Evolutionary conservation across 2,329 filamentous ascomycete genomes (phyloP), one percentile per base, ranked within the genome.

Genomic region (Neurospora sp.): DNA sequence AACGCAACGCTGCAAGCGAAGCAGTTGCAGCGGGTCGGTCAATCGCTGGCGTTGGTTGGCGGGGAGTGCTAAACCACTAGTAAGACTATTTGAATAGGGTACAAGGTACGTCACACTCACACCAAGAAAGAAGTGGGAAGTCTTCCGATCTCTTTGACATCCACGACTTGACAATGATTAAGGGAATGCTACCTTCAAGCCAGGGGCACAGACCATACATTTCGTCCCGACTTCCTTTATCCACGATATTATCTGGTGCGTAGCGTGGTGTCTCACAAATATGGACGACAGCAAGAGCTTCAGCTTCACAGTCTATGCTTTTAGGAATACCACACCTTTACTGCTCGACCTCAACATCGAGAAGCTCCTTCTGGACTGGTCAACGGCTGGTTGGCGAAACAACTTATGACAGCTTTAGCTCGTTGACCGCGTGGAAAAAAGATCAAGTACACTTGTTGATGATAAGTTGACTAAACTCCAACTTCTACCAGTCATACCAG

Each of bases 1-100:
- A 78, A 13, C 52, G 43, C 23, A 43, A 66, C 52, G 52, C n/a
- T 36, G 17, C 28, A 33, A 68, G 38, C 42, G 23, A 23, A 68
- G n/a, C 38, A 58, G 52, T 62, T 17, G 52, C 52, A 62, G 52
- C 52, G 52, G 52, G 52, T 62, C 52, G 8, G 23, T 62, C 28
- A 62, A 62, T 62, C 52, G 52, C 52, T 62, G 52, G 52, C 52
- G 52, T 58, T 62, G 28, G 52, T 62, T 62, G 52, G 52, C 36
- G 23, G 52, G 52, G 52, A 62, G 28, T 36, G 28, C 52, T 62
- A 62, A 62, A n/a, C 52, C 8, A 5, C 28, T 36, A 62, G 52
- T 4, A 1, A 17, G 52, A 33, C 52, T 62, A 62, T 15, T 13
- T 9, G 52, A 9, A 62, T 62, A 62, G 52, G 46, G 23, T 4